A percentile compares a stretch with the other conserved stretches of the same genome.
Conservation (phyloP, 352 stramenopile genomes). For the Globisporangium okanoganense region DNA sequence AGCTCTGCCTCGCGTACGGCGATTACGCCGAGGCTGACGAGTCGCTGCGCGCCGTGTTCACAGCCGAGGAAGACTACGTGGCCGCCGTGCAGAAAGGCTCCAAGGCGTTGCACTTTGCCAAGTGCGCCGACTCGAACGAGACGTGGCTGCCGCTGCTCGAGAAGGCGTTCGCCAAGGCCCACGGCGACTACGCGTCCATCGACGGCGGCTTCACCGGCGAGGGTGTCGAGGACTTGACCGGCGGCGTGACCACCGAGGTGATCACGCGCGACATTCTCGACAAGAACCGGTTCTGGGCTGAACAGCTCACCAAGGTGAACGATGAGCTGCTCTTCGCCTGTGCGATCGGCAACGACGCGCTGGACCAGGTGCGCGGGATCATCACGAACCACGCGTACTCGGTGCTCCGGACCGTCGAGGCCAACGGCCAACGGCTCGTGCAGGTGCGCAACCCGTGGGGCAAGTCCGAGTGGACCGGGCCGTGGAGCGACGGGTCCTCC, state of each 20-base stretch:
- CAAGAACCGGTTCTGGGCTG: constrained; percentile 31
- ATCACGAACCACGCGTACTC: constrained; percentile 57
- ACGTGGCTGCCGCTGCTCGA: constrained; percentile 84
- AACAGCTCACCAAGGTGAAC: constrained; percentile 36
- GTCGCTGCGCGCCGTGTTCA: constrained; percentile 21
- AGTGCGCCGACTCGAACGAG: constrained; percentile 51
- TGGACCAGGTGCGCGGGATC: constrained; percentile 24
- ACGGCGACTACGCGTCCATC: constrained; percentile 66
- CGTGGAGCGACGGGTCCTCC: constrained; percentile 41
- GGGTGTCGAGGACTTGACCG: constrained; percentile 39
- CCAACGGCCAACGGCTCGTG: constrained; percentile 28
- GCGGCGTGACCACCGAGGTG: constrained; percentile 35
- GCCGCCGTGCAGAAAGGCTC: constrained; percentile 28
- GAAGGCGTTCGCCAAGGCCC: constrained; percentile 84
- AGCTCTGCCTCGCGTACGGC: constrained; percentile 29
- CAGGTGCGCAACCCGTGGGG: constrained; percentile 57
- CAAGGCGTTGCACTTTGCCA: constrained; percentile 34
- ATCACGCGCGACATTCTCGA: constrained; percentile 32
- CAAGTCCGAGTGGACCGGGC: constrained; percentile 44
- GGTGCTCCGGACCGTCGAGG: constrained; percentile 40
- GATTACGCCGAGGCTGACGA: constrained; percentile 23
- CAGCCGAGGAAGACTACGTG: constrained; percentile 24
- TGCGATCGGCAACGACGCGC: constrained; percentile 17
- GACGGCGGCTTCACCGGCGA: constrained; percentile 52
- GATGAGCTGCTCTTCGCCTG: constrained; percentile 35